Conservation (phyloP, 306 rosid species). For the Chamaecrista fasciculata region DNA sequence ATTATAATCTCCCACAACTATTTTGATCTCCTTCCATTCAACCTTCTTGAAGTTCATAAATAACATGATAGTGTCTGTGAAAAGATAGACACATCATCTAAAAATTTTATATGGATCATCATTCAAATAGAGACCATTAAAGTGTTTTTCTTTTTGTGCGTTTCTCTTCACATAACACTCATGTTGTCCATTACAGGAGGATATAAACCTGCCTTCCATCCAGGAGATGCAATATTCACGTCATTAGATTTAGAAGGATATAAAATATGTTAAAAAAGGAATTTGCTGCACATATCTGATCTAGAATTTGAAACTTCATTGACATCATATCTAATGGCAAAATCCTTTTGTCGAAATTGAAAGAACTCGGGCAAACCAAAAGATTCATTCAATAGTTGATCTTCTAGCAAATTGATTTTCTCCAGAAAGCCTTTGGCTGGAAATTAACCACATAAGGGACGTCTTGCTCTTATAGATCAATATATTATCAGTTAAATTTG, state of each 20-base stretch:
- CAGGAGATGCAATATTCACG: slow-evolving; percentile 24
- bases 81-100: too few species aligned
- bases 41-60: not conserved
- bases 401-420: slow-evolving; percentile 36
- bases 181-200: too few species aligned
- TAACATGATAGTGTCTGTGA: too few species aligned
- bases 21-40: too few species aligned
- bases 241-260: slow-evolving; percentile 17
- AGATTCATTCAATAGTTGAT: slow-evolving; percentile 33
- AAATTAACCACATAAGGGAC: slow-evolving; percentile 34
- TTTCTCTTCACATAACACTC: too few species aligned
- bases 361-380: slow-evolving; percentile 35
- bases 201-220: not conserved
- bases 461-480: slow-evolving; percentile 13
- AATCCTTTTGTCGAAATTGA: slow-evolving; percentile 37
- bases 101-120: too few species aligned
- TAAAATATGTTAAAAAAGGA: slow-evolving; percentile 26
- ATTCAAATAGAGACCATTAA: too few species aligned
- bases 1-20: not conserved
- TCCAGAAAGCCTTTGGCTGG: slow-evolving; percentile 41
- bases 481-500: slow-evolving; percentile 70
- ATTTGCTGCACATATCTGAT: slow-evolving; percentile 31
- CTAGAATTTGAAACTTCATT: slow-evolving; percentile 25
- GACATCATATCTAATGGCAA: slow-evolving; percentile 20
- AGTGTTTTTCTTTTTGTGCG: too few species aligned